Evolutionary conservation across 176 grass and related monocot species (phyloP).

Genomic region (Echinochloa phyllopogon): DNA sequence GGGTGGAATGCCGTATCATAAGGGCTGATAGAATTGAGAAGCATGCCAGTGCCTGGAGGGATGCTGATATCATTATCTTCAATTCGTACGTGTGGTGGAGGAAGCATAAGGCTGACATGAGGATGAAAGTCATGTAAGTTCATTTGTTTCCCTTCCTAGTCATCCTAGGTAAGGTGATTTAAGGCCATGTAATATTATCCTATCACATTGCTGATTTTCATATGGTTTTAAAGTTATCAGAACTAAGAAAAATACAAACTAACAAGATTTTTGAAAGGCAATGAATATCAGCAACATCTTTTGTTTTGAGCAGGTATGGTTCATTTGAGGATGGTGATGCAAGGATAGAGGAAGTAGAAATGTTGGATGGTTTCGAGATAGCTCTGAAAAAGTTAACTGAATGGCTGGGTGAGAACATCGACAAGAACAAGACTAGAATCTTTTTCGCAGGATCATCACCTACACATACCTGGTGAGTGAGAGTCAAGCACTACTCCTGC

Average conservation of each 20-base stretch:
- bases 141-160: not conserved
- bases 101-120: conserved; percentile 68
- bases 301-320: conserved; percentile 51
- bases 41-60: conserved; percentile 65
- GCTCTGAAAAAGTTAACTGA: conserved; percentile 68
- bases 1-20: conserved; percentile 67
- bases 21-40: conserved; percentile 65
- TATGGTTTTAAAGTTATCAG: not conserved
- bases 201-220: not conserved
- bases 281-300: not conserved
- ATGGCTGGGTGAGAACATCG: conserved; percentile 61
- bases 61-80: conserved; percentile 80
- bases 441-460: conserved; percentile 90
- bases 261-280: not conserved
- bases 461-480: conserved; percentile 70
- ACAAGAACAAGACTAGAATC: conserved; percentile 62
- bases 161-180: not conserved
- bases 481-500: not conserved
- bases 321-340: conserved; percentile 70
- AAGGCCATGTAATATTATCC: not conserved
- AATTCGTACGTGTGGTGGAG: conserved; percentile 96
- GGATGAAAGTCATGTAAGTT: conserved; percentile 86
- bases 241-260: not conserved
- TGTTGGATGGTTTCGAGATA: conserved; percentile 72
- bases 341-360: conserved; percentile 68